Conservation (phyloP, 805 yeast species). For the Saturnispora mendoncae region DNA sequence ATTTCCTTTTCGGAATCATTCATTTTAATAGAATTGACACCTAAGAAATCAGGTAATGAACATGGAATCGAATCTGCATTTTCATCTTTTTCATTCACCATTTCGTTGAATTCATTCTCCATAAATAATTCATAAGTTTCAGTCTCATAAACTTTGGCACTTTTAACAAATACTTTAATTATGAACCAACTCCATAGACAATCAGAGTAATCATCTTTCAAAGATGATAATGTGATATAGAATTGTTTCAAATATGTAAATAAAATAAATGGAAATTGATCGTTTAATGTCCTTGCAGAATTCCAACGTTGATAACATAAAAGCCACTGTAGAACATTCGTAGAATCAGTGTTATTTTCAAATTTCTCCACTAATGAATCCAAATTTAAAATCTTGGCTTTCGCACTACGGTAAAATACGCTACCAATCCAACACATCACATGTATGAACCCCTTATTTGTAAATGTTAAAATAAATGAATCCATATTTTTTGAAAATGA, state of each 20-base stretch:
- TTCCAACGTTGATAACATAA: constrained; percentile 9
- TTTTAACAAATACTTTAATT: constrained; percentile 24
- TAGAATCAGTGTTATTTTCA: constrained; percentile 24
- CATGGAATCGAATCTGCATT: neutral
- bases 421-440: constrained; percentile 8
- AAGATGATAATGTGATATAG: constrained; percentile 17
- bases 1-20: neutral
- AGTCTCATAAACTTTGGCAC: constrained; percentile 18
- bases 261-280: constrained; percentile 21
- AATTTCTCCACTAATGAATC: constrained; percentile 20
- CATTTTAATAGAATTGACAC: constrained; percentile 1
- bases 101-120: constrained; percentile 2
- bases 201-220: constrained; percentile 18
- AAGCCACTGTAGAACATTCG: constrained; percentile 27
- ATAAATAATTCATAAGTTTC: constrained; percentile 17
- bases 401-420: constrained; percentile 5
- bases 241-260: constrained; percentile 25
- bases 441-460: constrained; percentile 11
- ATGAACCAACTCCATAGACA: constrained; percentile 22
- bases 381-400: constrained; percentile 5
- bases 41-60: constrained; percentile 1
- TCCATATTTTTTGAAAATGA: constrained; percentile 23
- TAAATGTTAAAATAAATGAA: constrained; percentile 15
- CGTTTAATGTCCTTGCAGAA: constrained; percentile 11
- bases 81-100: neutral